phyloP scores from a whole-genome alignment of 2,329 filamentous ascomycete genomes.

The Arthrinium puccinioides region DNA sequence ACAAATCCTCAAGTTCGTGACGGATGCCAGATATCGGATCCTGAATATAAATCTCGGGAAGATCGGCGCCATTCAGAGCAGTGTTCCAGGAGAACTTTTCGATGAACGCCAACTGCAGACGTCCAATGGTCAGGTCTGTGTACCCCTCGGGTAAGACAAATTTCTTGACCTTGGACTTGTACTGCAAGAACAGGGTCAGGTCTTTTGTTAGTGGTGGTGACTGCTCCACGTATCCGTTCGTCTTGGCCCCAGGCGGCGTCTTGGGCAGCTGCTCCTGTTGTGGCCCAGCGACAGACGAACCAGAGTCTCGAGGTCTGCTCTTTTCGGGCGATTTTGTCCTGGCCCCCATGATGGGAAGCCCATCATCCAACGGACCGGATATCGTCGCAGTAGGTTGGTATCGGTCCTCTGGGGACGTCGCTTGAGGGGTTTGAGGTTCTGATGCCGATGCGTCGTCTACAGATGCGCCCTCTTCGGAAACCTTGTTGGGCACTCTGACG shows the following conservation, averaged over 20 bases:
- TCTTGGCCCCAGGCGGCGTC: slow-evolving; percentile 38
- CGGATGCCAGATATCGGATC: slow-evolving; percentile 93
- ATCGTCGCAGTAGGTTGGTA: slow-evolving; percentile 50
- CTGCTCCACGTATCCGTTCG: slow-evolving; percentile 49
- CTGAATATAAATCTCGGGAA: slow-evolving; percentile 97
- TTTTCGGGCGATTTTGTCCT: slow-evolving; percentile 22
- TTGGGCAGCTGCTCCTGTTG: slow-evolving; percentile 15
- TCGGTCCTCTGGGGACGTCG: slow-evolving; percentile 62
- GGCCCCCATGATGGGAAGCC: slow-evolving; percentile 27
- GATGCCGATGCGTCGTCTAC: slow-evolving; percentile 18
- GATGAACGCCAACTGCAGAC: slow-evolving; percentile 91
- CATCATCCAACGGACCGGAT: slow-evolving; percentile 47
- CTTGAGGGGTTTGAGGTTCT: slow-evolving; percentile 34
- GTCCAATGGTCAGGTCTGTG: slow-evolving; percentile 76
- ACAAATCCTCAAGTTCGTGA: slow-evolving; percentile 89
- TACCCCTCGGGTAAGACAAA: slow-evolving; percentile 81
- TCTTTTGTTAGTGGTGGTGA: slow-evolving; percentile 76
- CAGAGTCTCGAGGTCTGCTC: slow-evolving; percentile 11
- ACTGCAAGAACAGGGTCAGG: slow-evolving; percentile 88
- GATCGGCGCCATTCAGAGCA: slow-evolving; percentile 82
- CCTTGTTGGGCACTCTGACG: slow-evolving; percentile 48
- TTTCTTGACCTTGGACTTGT: slow-evolving; percentile 96
- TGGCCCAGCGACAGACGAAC: slow-evolving; percentile 9
- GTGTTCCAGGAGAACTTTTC: slow-evolving; percentile 99
- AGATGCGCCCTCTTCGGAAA: slow-evolving; percentile 51